Conservation (phyloP, 495 filamentous ascomycete species). For the Oleoguttula mirabilis region DNA sequence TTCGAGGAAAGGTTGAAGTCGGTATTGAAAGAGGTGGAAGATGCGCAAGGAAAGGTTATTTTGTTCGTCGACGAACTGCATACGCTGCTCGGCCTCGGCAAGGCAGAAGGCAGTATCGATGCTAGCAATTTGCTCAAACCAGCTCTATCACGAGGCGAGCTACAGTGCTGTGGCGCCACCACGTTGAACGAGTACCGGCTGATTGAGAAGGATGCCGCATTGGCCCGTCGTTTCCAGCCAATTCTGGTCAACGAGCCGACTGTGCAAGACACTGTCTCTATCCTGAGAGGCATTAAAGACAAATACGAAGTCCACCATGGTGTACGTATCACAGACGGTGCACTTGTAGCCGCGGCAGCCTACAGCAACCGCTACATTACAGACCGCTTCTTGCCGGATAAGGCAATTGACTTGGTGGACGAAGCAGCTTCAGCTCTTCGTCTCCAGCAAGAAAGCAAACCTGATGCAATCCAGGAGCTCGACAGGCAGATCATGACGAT, state of each 20-base stretch:
- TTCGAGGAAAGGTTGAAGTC: constrained; percentile 91
- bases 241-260: constrained; percentile 80
- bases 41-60: constrained; percentile 79
- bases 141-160: constrained; percentile 78
- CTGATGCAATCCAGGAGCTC: constrained; percentile 78
- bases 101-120: constrained; percentile 91
- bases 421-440: constrained; percentile 85
- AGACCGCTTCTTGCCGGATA: constrained; percentile 89
- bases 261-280: constrained; percentile 87
- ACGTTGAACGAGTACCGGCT: constrained; percentile 81
- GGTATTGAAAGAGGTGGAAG: constrained; percentile 80
- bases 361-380: constrained; percentile 94
- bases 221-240: constrained; percentile 87
- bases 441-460: constrained; percentile 92
- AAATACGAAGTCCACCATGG: constrained; percentile 94
- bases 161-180: constrained; percentile 91
- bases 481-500: constrained; percentile 94
- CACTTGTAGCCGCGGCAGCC: constrained; percentile 80
- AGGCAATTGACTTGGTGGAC: constrained; percentile 93
- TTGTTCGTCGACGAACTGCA: constrained; percentile 95
- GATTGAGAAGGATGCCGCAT: constrained; percentile 92
- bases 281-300: constrained; percentile 91
- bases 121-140: constrained; percentile 93
- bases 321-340: constrained; percentile 85
- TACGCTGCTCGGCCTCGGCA: constrained; percentile 79